Conservation (phyloP, 352 stramenopile species). For the Plasmopara viticola region DNA sequence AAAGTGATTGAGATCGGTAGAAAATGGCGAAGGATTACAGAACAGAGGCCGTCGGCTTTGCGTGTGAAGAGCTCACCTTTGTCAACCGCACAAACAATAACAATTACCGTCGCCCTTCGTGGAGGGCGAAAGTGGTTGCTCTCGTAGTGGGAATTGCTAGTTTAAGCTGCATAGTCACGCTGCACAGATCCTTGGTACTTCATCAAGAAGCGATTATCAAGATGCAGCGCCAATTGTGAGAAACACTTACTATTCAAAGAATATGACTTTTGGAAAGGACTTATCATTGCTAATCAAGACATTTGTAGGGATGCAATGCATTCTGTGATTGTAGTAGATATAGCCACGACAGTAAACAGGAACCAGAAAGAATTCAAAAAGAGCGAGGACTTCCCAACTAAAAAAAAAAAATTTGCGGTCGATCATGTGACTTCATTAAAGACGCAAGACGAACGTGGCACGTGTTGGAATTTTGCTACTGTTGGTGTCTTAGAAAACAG, state of each 20-base stretch:
- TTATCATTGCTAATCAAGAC: not conserved
- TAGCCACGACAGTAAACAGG: constrained; percentile 6
- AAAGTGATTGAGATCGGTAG: not conserved
- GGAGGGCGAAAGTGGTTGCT: constrained; percentile 30
- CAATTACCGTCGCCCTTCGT: constrained; percentile 10
- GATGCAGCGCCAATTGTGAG: constrained; percentile 53
- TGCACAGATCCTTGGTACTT: constrained; percentile 36
- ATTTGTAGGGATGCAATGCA: constrained; percentile 43
- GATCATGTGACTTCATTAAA: constrained; percentile 52
- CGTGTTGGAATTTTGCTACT: constrained; percentile 66
- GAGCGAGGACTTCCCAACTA: constrained; percentile 32
- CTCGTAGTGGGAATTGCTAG: constrained; percentile 25
- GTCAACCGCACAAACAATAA: not conserved
- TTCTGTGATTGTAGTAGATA: constrained; percentile 13
- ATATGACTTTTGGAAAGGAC: too few species aligned
- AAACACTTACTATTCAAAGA: not conserved
- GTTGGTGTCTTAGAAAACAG: constrained; percentile 60
- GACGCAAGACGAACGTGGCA: constrained; percentile 62
- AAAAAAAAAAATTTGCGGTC: constrained; percentile 58
- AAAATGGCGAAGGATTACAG: constrained; percentile 16
- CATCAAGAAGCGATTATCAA: constrained; percentile 30
- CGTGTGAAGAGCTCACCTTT: constrained; percentile 21
- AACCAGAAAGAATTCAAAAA: constrained; percentile 11
- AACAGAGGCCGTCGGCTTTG: constrained; percentile 20
- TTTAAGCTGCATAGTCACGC: constrained; percentile 27